phyloP scores from a whole-genome alignment of 2,329 filamentous ascomycete genomes.

The Colletotrichum gloeosporioides region DNA sequence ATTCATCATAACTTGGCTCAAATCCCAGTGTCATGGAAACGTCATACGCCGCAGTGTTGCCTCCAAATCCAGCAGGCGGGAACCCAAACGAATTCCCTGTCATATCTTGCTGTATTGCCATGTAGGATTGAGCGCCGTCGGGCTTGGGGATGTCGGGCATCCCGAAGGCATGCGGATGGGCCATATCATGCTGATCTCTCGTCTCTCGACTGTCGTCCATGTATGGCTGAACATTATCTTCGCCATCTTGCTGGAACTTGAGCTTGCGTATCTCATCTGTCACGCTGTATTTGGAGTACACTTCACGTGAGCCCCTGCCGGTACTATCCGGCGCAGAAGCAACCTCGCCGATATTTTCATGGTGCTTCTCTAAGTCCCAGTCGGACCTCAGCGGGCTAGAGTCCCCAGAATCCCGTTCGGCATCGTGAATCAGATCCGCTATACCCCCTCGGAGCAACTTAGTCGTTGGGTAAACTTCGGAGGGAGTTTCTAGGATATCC shows the following conservation, averaged over 20 bases:
- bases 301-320: neutral
- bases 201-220: neutral
- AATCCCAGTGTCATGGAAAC: conserved; percentile 11
- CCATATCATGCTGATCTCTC: neutral
- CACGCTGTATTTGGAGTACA: conserved; percentile 18
- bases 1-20: conserved; percentile 7
- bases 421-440: conserved; percentile 11
- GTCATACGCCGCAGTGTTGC: neutral
- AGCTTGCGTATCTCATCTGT: conserved; percentile 19
- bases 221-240: neutral
- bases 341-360: neutral
- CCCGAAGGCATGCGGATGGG: neutral
- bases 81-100: neutral
- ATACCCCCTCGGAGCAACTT: conserved; percentile 5
- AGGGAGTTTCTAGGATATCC: neutral
- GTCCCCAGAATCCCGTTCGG: neutral
- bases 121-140: neutral
- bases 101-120: neutral
- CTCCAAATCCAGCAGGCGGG: neutral
- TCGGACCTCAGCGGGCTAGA: neutral
- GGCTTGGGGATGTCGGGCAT: neutral
- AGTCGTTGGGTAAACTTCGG: conserved; percentile 10
- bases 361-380: conserved; percentile 6
- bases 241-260: conserved; percentile 4
- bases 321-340: neutral